phyloP scores from a whole-genome alignment of 805 yeast species.

The Pichia membranifaciens region DNA sequence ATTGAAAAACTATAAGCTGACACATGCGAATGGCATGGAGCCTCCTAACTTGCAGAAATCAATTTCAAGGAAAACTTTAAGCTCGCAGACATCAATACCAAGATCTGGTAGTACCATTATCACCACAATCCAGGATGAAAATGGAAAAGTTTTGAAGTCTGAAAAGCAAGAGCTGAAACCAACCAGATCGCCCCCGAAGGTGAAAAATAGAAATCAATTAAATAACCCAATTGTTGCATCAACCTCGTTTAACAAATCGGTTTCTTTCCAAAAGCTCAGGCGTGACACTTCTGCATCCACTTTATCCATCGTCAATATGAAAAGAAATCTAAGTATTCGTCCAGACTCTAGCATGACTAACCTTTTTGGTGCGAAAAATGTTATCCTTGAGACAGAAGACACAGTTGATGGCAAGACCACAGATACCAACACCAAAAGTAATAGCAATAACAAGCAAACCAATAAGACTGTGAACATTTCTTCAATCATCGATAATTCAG shows the following conservation, averaged over 20 bases:
- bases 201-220: conserved; percentile 18
- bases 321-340: conserved; percentile 9
- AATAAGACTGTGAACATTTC: neutral
- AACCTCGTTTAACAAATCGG: conserved; percentile 44
- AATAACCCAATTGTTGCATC: conserved; percentile 36
- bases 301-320: conserved; percentile 16
- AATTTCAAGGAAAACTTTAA: conserved; percentile 9
- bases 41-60: conserved; percentile 7
- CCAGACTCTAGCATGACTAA: conserved; percentile 11
- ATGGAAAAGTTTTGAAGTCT: conserved; percentile 28
- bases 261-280: conserved; percentile 34
- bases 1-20: conserved; percentile 29
- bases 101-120: conserved; percentile 29
- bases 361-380: neutral
- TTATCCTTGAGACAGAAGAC: neutral
- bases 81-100: conserved; percentile 15
- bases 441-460: neutral
- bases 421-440: neutral
- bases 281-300: conserved; percentile 11
- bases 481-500: conserved; percentile 3
- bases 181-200: neutral
- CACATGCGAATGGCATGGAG: conserved; percentile 18
- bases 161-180: conserved; percentile 11
- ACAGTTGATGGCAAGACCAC: neutral
- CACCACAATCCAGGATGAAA: conserved; percentile 31